Conservation (phyloP, 2,329 filamentous ascomycete genomes). For the Beauveria caledonica region DNA sequence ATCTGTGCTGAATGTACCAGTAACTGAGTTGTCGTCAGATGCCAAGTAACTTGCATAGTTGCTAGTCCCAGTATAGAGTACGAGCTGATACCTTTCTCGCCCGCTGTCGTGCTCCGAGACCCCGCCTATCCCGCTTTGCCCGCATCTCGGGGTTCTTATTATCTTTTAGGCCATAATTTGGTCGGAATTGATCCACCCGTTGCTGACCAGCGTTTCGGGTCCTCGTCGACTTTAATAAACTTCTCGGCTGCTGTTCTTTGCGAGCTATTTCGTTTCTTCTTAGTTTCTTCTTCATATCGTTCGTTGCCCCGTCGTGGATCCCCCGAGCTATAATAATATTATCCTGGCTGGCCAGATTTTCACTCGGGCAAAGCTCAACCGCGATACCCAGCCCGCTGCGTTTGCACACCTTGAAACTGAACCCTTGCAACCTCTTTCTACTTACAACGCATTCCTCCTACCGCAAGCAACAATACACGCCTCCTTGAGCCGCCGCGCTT, state of each 20-base stretch:
- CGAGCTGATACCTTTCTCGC: neutral
- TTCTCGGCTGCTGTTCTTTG: neutral
- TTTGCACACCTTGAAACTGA: neutral
- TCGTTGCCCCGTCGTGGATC: neutral
- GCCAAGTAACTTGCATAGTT: neutral
- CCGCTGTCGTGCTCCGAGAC: neutral
- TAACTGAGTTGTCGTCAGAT: too few relatives aligned
- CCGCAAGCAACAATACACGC: neutral
- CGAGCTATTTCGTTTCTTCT: neutral
- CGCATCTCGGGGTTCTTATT: neutral
- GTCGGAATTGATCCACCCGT: conserved; percentile 2
- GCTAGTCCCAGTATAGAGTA: neutral
- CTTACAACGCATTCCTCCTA: neutral
- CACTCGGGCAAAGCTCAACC: neutral
- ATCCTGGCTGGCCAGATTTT: neutral
- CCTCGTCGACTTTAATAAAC: neutral
- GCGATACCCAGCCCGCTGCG: neutral
- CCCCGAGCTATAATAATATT: neutral
- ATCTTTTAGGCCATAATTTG: conserved; percentile 2
- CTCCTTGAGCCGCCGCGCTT: neutral
- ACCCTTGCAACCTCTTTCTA: neutral
- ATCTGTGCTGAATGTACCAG: neutral
- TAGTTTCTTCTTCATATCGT: neutral
- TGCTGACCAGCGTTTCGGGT: neutral
- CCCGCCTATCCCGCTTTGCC: conserved; percentile 3